Evolutionary conservation across 768 basidiomycete genomes (phyloP).

Genomic region (Suillus ampliporus): DNA sequence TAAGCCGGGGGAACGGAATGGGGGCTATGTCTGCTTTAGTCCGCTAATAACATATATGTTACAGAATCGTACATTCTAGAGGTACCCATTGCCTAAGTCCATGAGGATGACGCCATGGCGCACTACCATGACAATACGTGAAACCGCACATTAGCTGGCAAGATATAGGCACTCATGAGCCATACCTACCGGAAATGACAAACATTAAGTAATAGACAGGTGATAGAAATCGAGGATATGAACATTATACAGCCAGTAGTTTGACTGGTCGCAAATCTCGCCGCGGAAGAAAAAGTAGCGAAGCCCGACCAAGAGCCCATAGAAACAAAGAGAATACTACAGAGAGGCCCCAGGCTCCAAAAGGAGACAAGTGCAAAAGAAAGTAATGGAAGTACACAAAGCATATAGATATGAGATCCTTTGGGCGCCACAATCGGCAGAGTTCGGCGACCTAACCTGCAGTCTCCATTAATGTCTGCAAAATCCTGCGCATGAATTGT

Average conservation of each 20-base stretch:
- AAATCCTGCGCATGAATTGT: constrained; percentile 47
- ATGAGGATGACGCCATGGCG: neutral
- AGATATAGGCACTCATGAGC: neutral
- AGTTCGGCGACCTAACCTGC: constrained; percentile 34
- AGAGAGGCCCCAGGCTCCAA: constrained; percentile 18
- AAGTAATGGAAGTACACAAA: constrained; percentile 19
- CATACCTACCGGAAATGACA: neutral
- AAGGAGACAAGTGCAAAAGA: constrained; percentile 14
- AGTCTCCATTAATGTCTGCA: constrained; percentile 38
- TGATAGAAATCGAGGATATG: neutral
- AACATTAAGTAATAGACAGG: neutral
- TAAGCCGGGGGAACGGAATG: too few species aligned
- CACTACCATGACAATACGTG: neutral
- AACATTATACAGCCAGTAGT: constrained; percentile 23
- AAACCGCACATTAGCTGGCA: neutral
- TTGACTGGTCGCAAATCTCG: constrained; percentile 16
- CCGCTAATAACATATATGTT: too few species aligned
- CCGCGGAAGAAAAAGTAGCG: constrained; percentile 21
- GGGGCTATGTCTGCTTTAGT: too few species aligned
- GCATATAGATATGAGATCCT: constrained; percentile 20
- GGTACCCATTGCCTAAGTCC: neutral
- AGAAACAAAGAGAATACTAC: constrained; percentile 13
- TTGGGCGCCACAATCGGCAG: constrained; percentile 32
- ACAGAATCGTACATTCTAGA: too few species aligned
- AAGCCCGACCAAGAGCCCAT: constrained; percentile 22